A percentile compares a stretch with the other conserved stretches of the same genome.
Evolutionary conservation across 2,329 filamentous ascomycete species (phyloP).

Genomic region (Cordyceps cateniannulata): DNA sequence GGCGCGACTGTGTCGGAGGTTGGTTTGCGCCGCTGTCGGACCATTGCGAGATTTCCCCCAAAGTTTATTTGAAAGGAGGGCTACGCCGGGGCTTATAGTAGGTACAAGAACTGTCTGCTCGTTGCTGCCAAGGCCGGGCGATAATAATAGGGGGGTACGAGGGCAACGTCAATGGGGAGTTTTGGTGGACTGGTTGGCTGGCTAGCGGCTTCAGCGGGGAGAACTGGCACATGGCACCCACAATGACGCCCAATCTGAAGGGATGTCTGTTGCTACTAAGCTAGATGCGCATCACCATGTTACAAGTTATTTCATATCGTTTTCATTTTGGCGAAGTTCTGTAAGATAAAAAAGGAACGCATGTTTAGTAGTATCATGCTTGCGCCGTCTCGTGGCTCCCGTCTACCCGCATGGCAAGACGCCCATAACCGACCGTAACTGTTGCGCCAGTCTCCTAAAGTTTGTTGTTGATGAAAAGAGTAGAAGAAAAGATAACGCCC

Average conservation of each 20-base stretch:
- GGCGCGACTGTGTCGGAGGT: background rate
- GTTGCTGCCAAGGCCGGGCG: background rate
- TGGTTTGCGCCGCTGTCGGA: slow-evolving; percentile 21
- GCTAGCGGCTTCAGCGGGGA: background rate
- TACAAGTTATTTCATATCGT: background rate
- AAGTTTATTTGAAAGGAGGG: background rate
- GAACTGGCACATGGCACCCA: background rate
- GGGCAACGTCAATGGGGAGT: background rate
- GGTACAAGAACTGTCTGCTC: background rate
- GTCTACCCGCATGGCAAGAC: background rate
- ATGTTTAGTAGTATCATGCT: background rate
- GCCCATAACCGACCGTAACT: background rate
- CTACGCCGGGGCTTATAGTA: background rate
- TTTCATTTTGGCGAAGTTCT: background rate
- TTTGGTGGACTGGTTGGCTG: background rate
- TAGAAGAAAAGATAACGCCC: slow-evolving; percentile 5
- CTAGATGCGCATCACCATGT: background rate
- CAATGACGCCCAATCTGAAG: background rate
- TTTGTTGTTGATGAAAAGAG: background rate
- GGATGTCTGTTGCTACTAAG: background rate
- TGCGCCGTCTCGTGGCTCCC: background rate
- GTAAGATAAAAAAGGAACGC: slow-evolving; percentile 8
- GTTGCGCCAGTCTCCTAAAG: background rate
- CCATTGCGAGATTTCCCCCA: slow-evolving; percentile 19
- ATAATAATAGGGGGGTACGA: slow-evolving; percentile 2